Percentiles rank a stretch among this genome's conserved stretches.
phyloP scores from a whole-genome alignment of 345 rosid species.

The Limnanthes douglasii region DNA sequence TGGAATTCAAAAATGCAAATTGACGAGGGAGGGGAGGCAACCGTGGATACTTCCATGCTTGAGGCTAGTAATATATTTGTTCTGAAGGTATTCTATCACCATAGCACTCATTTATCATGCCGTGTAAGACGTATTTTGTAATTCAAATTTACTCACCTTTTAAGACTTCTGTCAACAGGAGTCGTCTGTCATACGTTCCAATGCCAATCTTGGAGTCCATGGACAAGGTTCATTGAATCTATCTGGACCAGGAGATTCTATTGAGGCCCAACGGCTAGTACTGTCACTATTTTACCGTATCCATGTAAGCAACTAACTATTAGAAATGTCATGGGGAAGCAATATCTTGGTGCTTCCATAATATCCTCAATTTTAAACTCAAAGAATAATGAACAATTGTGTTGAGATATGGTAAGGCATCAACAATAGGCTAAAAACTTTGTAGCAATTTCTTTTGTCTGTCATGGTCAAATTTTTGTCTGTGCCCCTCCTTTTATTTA shows the following conservation, averaged over 20 bases:
- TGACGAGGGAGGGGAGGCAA: constrained; percentile 73
- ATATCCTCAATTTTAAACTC: no score
- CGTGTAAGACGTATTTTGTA: no score
- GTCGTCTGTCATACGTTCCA: constrained; percentile 17
- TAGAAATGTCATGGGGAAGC: background rate
- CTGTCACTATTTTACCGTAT: constrained; percentile 18
- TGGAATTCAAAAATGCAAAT: constrained; percentile 88
- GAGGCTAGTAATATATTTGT: constrained; percentile 88
- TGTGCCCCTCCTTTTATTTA: no score
- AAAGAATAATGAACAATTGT: no score
- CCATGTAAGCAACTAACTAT: constrained; percentile 8
- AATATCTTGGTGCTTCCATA: background rate
- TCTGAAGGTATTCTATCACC: constrained; percentile 54
- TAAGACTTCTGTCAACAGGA: constrained; percentile 10
- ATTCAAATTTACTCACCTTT: no score
- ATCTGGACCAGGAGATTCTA: constrained; percentile 16
- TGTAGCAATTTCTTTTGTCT: no score
- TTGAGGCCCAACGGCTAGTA: constrained; percentile 18
- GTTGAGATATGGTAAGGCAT: no score
- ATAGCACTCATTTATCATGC: background rate
- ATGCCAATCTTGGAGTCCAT: constrained; percentile 21
- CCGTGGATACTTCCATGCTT: constrained; percentile 76
- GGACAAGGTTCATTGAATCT: constrained; percentile 18
- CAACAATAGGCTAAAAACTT: no score
- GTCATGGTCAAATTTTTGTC: no score